Percentiles rank a stretch among this genome's conserved stretches.
Conservation (phyloP, 768 basidiomycete species). For the Podaxis pistillaris region DNA sequence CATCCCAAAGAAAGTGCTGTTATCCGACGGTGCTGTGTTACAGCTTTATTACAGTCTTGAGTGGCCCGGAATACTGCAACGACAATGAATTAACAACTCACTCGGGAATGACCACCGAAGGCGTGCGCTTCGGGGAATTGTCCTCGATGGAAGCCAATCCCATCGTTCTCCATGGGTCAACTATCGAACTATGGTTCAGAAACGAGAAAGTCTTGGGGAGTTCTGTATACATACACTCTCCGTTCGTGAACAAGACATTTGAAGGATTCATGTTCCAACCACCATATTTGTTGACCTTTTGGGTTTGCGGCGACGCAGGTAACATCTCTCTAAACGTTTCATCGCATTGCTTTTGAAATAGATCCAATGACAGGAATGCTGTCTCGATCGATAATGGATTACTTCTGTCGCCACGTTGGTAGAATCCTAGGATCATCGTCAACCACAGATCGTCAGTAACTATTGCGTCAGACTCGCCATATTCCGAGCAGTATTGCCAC, state of each 20-base stretch:
- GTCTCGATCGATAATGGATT: conserved; percentile 49
- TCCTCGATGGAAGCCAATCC: conserved; percentile 47
- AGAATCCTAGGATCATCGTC: conserved; percentile 32
- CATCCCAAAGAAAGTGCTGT: conserved; percentile 41
- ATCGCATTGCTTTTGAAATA: conserved; percentile 46
- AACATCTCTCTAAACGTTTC: conserved; percentile 36
- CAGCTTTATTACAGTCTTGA: conserved; percentile 27
- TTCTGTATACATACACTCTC: conserved; percentile 37
- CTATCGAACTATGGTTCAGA: conserved; percentile 21
- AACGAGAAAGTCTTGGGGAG: not conserved
- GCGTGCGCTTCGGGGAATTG: conserved; percentile 41
- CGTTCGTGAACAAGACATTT: conserved; percentile 47
- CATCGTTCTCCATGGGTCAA: conserved; percentile 54
- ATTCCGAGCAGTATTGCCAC: conserved; percentile 55
- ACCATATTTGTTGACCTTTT: conserved; percentile 47
- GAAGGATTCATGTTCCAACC: conserved; percentile 52
- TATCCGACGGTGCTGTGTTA: conserved; percentile 30
- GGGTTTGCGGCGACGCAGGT: conserved; percentile 38
- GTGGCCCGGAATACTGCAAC: not conserved
- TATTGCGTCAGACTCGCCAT: conserved; percentile 28
- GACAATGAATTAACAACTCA: conserved; percentile 20
- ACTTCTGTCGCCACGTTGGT: conserved; percentile 44
- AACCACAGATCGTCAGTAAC: not conserved
- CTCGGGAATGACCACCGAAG: conserved; percentile 37
- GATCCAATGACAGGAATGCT: conserved; percentile 40